Percentiles rank a stretch among this genome's conserved stretches.
Evolutionary conservation across 495 filamentous ascomycete species (phyloP).

Genomic region (Hyaloscypha variabilis): DNA sequence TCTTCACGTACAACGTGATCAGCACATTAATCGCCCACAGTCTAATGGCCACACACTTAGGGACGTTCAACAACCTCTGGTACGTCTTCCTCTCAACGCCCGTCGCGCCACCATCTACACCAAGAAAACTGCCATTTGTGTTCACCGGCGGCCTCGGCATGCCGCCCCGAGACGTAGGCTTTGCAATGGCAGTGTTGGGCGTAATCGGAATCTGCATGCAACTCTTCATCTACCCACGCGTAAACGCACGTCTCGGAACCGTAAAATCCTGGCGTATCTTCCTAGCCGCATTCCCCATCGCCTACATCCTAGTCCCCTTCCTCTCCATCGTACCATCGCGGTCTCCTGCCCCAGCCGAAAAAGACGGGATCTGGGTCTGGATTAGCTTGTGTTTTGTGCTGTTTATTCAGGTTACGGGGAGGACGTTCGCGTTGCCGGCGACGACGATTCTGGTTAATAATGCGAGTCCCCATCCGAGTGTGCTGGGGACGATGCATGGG

Average conservation of each 20-base stretch:
- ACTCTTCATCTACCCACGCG: conserved; percentile 71
- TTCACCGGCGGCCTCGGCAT: conserved; percentile 84
- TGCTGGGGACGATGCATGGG: conserved; percentile 81
- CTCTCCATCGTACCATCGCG: conserved; percentile 68
- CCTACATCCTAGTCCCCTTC: conserved; percentile 73
- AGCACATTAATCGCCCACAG: conserved; percentile 68
- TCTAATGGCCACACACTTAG: conserved; percentile 76
- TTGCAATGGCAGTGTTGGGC: conserved; percentile 78
- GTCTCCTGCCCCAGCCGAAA: conserved; percentile 59
- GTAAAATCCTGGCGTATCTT: conserved; percentile 66
- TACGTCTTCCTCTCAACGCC: conserved; percentile 83
- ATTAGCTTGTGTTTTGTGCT: conserved; percentile 66
- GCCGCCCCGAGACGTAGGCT: conserved; percentile 71
- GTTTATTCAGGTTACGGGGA: conserved; percentile 71
- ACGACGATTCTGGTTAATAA: conserved; percentile 83
- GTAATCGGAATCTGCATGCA: conserved; percentile 76
- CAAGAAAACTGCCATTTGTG: conserved; percentile 57
- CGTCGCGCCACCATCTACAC: conserved; percentile 53
- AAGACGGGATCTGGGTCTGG: conserved; percentile 70
- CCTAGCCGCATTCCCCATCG: conserved; percentile 70
- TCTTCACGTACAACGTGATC: conserved; percentile 78
- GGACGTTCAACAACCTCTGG: conserved; percentile 84
- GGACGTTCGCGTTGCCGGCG: conserved; percentile 79
- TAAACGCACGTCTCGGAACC: conserved; percentile 69
- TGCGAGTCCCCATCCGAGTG: conserved; percentile 76